Evolutionary conservation across 805 yeast species (phyloP).

Genomic region (Metschnikowia continentalis): DNA sequence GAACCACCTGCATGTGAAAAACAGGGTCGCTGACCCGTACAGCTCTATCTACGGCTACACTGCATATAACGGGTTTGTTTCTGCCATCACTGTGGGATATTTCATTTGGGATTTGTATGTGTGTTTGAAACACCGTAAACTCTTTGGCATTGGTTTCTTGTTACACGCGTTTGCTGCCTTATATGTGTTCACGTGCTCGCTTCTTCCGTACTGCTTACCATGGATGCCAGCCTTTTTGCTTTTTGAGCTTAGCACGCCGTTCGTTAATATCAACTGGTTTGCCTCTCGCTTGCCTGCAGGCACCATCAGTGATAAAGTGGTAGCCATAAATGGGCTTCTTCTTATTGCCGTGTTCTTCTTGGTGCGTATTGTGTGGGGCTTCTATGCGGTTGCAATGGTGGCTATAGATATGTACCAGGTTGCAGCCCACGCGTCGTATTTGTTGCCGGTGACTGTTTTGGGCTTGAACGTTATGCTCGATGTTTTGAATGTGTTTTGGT

Average conservation of each 20-base stretch:
- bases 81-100: slow-evolving; percentile 75
- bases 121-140: slow-evolving; percentile 55
- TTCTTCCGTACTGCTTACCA: slow-evolving; percentile 73
- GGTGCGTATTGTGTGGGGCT: slow-evolving; percentile 85
- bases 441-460: slow-evolving; percentile 50
- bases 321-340: slow-evolving; percentile 65
- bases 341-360: slow-evolving; percentile 68
- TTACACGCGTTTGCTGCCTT: slow-evolving; percentile 82
- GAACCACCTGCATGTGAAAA: slow-evolving; percentile 45
- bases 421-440: slow-evolving; percentile 41
- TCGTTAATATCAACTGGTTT: slow-evolving; percentile 93
- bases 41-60: slow-evolving; percentile 55
- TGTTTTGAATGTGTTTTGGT: slow-evolving; percentile 77
- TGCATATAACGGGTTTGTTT: slow-evolving; percentile 71
- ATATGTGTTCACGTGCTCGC: slow-evolving; percentile 60
- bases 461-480: slow-evolving; percentile 60
- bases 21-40: slow-evolving; percentile 39
- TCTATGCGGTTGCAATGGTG: slow-evolving; percentile 57
- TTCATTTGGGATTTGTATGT: slow-evolving; percentile 85
- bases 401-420: slow-evolving; percentile 44
- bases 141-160: slow-evolving; percentile 79
- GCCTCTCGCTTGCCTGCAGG: slow-evolving; percentile 72
- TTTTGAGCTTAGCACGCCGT: slow-evolving; percentile 90
- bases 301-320: slow-evolving; percentile 49
- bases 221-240: slow-evolving; percentile 79